Evolutionary conservation across 2,329 filamentous ascomycete species (phyloP), one percentile per base, ranked within the genome.

Genomic region (Samsoniella hepiali): DNA sequence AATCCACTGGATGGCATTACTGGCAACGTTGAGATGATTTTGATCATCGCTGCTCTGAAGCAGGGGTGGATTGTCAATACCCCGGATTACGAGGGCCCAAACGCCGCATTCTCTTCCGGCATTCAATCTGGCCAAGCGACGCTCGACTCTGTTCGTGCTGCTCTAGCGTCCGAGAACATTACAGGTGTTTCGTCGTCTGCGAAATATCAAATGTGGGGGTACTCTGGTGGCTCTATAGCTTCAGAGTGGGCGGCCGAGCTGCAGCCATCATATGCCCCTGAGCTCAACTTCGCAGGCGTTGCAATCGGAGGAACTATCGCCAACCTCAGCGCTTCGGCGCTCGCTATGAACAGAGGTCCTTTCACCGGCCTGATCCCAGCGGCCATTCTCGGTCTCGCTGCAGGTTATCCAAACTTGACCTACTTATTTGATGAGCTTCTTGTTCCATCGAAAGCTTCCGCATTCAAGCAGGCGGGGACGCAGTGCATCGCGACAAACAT

Each of bases 171-270:
- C 4, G 44, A 58, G 62, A 6, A 65, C 59, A 58, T 40, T 9
- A 70, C 74, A 22, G 70, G 70, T 0, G 64, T 79, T 8, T 82
- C 68, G 1, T 68, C 74, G 4, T 62, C 67, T 50, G 71, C 77
- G 0, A 72, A 69, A 3, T 72, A 78, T 40, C 77, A 78, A 0
- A 72, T 85, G 10, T 85, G 82, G 82, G 84, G 84, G 0, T 86
- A 85, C 68, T 83, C 80, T 0, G 84, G 84, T 3, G 84, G 83
- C 3, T 78, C 78, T 2, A 65, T 85, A 22, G 82, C 82, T 0
- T 80, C 75, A 3, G 81, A 81, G 36, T 82, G 78, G 75, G 83
- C 83, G 0, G 78, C 80, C 17, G 82, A 85, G 55, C 69, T 85
- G 22, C 81, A 82, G 45, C 72, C 75, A 0, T 72, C 73, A 5